These are phyloP conservation scores for Mycena vitilis DNA, from an alignment of 768 basidiomycete genomes.

Conservation along the genomic window DNA sequence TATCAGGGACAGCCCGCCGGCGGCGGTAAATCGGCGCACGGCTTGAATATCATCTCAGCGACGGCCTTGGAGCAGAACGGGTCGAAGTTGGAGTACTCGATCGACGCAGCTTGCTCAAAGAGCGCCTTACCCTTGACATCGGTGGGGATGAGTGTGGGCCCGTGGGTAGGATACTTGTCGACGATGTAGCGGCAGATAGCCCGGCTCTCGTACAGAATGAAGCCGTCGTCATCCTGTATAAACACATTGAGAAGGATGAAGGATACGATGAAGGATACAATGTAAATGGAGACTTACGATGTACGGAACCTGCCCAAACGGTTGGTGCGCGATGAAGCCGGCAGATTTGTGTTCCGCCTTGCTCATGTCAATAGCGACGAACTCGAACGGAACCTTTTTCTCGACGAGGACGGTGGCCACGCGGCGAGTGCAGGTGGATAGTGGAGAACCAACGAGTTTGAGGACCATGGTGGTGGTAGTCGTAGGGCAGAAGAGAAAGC, in stretches of 20 bases:
- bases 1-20: not conserved
- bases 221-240: constrained; percentile 55
- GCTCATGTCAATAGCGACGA: not conserved
- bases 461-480: not conserved
- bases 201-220: constrained; percentile 60
- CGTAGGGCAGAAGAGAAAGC: not conserved
- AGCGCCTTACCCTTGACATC: constrained; percentile 39
- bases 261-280: not conserved
- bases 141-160: constrained; percentile 53
- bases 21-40: constrained; percentile 8
- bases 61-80: constrained; percentile 2
- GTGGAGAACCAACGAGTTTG: not conserved
- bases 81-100: constrained; percentile 25
- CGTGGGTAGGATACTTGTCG: constrained; percentile 54
- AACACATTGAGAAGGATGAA: no score
- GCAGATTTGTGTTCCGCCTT: constrained; percentile 7
- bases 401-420: not conserved
- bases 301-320: constrained; percentile 5
- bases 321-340: not conserved
- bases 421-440: not conserved
- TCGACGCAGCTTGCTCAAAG: constrained; percentile 38
- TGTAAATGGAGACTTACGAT: not conserved
- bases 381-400: constrained; percentile 2
- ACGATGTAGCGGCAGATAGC: constrained; percentile 60
- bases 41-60: constrained; percentile 28